Evolutionary conservation across 768 basidiomycete species (phyloP), one percentile per base, ranked within the genome.

Genomic region (Suillus hirtellus): DNA sequence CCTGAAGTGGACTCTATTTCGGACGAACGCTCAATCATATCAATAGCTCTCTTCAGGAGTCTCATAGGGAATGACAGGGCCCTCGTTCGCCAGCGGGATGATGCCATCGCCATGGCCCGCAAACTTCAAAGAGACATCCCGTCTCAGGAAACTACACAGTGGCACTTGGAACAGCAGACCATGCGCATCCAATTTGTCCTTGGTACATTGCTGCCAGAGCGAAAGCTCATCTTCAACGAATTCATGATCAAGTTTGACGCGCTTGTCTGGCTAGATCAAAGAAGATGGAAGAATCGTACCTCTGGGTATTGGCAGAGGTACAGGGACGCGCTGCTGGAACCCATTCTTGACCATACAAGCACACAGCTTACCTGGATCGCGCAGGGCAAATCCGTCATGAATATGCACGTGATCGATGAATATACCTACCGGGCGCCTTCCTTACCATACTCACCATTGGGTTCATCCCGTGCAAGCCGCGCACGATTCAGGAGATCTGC

Each of bases 261-360:
- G 31, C 64, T 71, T 4, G 52, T 72, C 14, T 71, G 70, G 71
- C 63, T 67, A 17, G 60, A 67, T 43, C 44, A 34, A 50, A 9
- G 58, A 31, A 27, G 56, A 17, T 55, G 44, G 38, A 10, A 44
- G 24, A 4, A 63, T n/a, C 44, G 35, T 24, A 58, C 49, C 2
- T 12, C 12, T 7, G 46, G 46, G 14, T 35, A 60, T 38, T 65
- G 62, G 53, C 62, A 65, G 56, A 27, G 7, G 55, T 34, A 64
- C 40, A 63, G 64, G 44, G 42, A 65, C 37, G 15, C 40, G 19
- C 53, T 50, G 3, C 24, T 50, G 4, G 27, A 10, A n/a, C 64
- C 47, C 10, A 44, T 59, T 24, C n/a, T 63, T 27, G 58, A 63
- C 42, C 6, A n/a, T 19, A 50, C 62, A 17, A 44, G n/a, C 40